Evolutionary conservation across 2,329 filamentous ascomycete genomes (phyloP).

Genomic region (Sclerotinia spermophila): DNA sequence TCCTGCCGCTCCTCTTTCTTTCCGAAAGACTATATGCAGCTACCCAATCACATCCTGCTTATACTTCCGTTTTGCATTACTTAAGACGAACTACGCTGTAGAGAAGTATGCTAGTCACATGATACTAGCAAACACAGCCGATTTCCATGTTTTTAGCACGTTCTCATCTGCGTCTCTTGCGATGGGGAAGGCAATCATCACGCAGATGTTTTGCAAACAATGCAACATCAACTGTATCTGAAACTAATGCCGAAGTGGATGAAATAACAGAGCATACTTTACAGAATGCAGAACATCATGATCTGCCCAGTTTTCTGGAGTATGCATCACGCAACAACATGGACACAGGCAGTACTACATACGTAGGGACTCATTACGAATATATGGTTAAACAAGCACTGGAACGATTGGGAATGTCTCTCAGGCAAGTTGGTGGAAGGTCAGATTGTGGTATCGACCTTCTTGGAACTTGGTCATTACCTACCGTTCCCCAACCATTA

Average conservation of each 20-base stretch:
- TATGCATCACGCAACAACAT: slow-evolving; percentile 57
- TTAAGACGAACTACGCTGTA: neutral
- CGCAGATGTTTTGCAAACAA: slow-evolving; percentile 30
- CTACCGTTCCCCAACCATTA: slow-evolving; percentile 42
- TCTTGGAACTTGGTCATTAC: slow-evolving; percentile 65
- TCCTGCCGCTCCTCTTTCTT: neutral
- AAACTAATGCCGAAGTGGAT: slow-evolving; percentile 7
- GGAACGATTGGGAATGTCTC: slow-evolving; percentile 56
- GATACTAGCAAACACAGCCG: slow-evolving; percentile 15
- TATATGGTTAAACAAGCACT: slow-evolving; percentile 61
- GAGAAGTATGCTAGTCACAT: slow-evolving; percentile 13
- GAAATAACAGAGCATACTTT: slow-evolving; percentile 46
- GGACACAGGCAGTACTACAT: slow-evolving; percentile 55
- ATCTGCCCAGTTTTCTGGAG: slow-evolving; percentile 60
- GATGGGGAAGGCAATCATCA: slow-evolving; percentile 24
- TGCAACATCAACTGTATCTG: neutral
- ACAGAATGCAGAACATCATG: slow-evolving; percentile 52
- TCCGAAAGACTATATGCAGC: slow-evolving; percentile 5
- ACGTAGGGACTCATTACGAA: slow-evolving; percentile 73
- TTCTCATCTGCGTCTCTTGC: slow-evolving; percentile 24
- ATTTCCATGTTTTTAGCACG: slow-evolving; percentile 28
- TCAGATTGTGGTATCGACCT: slow-evolving; percentile 73
- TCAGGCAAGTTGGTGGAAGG: slow-evolving; percentile 61
- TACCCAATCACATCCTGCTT: neutral
- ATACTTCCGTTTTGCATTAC: slow-evolving; percentile 6